Percentiles rank a stretch among this genome's conserved stretches.
Conservation (phyloP, 2,329 filamentous ascomycete species). For the Graphiopsis chlorocephala region DNA sequence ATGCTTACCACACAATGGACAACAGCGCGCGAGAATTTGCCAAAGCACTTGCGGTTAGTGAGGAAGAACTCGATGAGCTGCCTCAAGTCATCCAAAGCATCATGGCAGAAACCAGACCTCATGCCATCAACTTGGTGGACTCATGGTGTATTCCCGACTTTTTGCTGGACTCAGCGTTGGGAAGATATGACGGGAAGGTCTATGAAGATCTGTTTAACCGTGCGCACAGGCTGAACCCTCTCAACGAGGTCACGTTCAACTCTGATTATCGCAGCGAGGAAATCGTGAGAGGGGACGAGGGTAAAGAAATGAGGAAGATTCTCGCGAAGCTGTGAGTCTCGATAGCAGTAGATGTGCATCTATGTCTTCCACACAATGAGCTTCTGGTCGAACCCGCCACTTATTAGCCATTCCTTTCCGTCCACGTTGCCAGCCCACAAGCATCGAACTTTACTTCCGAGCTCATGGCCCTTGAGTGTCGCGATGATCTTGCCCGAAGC, state of each 20-base stretch:
- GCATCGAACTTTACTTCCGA: conserved; percentile 57
- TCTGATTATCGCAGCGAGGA: conserved; percentile 49
- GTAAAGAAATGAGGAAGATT: conserved; percentile 28
- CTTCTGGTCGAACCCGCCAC: conserved; percentile 63
- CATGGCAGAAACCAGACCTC: conserved; percentile 49
- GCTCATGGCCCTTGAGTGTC: conserved; percentile 54
- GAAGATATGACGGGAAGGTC: conserved; percentile 51
- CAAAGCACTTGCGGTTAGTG: conserved; percentile 42
- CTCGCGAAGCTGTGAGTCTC: conserved; percentile 30
- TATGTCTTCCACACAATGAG: conserved; percentile 55
- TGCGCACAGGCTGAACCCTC: conserved; percentile 51
- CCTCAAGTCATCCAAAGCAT: conserved; percentile 43
- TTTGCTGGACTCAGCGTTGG: conserved; percentile 51
- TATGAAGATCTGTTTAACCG: conserved; percentile 54
- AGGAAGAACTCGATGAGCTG: conserved; percentile 42
- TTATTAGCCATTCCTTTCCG: conserved; percentile 53
- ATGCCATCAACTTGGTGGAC: conserved; percentile 53
- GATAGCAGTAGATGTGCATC: background rate
- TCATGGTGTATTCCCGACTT: conserved; percentile 54
- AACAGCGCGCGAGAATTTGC: conserved; percentile 45
- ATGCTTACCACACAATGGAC: conserved; percentile 49
- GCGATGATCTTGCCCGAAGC: conserved; percentile 56
- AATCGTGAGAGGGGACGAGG: conserved; percentile 46
- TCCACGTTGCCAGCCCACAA: conserved; percentile 53
- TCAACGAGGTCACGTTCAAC: conserved; percentile 53